These are phyloP conservation scores for Cystobasidium onofrii DNA, from an alignment of 768 basidiomycete species.

Conservation along the genomic window DNA sequence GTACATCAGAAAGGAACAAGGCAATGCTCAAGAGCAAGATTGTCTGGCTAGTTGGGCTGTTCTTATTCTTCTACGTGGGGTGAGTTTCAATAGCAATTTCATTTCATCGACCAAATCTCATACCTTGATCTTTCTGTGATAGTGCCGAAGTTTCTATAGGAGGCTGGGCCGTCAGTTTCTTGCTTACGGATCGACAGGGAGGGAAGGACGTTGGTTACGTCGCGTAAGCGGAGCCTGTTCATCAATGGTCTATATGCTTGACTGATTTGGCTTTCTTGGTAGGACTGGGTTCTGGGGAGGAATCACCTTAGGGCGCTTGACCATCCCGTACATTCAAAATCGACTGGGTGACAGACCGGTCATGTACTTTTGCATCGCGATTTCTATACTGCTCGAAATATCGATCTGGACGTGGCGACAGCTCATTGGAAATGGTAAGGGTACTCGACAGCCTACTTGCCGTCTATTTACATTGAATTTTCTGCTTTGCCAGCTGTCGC, in stretches of 20 bases:
- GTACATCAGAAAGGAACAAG: conserved; percentile 18
- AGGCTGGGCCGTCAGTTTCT: conserved; percentile 32
- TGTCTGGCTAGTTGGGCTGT: conserved; percentile 23
- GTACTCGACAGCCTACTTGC: neutral
- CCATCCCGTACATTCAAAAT: conserved; percentile 16
- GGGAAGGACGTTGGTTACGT: conserved; percentile 25
- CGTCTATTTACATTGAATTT: neutral
- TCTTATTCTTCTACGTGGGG: conserved; percentile 32
- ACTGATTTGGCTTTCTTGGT: neutral
- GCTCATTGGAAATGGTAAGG: conserved; percentile 29
- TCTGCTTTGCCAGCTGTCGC: conserved; percentile 9
- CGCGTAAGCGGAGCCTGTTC: neutral
- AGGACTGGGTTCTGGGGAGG: neutral
- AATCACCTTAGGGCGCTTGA: conserved; percentile 7
- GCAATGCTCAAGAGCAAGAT: conserved; percentile 27
- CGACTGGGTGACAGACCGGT: conserved; percentile 18
- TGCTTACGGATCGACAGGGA: conserved; percentile 22
- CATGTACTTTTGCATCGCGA: conserved; percentile 14
- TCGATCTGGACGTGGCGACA: conserved; percentile 31
- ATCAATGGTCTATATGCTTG: neutral
- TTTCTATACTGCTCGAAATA: conserved; percentile 25
- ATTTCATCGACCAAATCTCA: neutral
- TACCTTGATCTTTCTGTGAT: neutral
- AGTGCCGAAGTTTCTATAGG: conserved; percentile 30
- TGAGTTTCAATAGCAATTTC: conserved; percentile 1